Evolutionary conservation across 2,329 filamentous ascomycete species (phyloP).

Genomic region (Elsinoe perseae): DNA sequence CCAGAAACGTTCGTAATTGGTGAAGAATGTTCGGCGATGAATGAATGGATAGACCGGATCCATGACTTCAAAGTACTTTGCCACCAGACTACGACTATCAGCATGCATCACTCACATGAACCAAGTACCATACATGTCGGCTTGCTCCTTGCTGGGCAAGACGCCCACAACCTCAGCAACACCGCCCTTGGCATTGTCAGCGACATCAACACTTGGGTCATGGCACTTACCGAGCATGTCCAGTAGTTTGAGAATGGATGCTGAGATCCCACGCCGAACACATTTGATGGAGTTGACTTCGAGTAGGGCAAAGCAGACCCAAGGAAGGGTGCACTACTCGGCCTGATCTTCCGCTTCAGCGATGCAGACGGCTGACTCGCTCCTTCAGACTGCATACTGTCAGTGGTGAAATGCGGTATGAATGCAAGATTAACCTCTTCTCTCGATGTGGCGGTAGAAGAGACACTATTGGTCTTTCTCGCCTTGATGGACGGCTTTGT

Average conservation of each 20-base stretch:
- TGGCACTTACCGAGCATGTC: conserved; percentile 44
- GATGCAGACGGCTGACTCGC: not conserved
- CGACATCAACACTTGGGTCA: not conserved
- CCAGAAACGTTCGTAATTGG: conserved; percentile 75
- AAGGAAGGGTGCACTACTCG: conserved; percentile 41
- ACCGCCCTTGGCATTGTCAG: conserved; percentile 50
- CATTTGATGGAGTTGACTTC: conserved; percentile 61
- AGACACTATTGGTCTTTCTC: conserved; percentile 24
- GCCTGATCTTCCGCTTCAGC: conserved; percentile 4
- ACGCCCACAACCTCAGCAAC: conserved; percentile 67
- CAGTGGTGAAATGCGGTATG: not conserved
- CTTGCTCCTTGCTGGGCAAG: conserved; percentile 66
- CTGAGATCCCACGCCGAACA: conserved; percentile 72
- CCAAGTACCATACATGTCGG: conserved; percentile 48
- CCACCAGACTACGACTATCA: conserved; percentile 36
- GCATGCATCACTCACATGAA: not conserved
- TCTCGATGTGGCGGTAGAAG: conserved; percentile 22
- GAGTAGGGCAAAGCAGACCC: conserved; percentile 68
- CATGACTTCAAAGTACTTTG: conserved; percentile 52
- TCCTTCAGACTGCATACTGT: conserved; percentile 6
- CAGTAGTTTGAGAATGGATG: conserved; percentile 79
- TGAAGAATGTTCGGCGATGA: conserved; percentile 65
- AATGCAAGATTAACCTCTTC: not conserved
- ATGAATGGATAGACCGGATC: conserved; percentile 78
- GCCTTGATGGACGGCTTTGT: conserved; percentile 30